Conservation (phyloP, 345 rosid species). For the Clarkia xantiana region DNA sequence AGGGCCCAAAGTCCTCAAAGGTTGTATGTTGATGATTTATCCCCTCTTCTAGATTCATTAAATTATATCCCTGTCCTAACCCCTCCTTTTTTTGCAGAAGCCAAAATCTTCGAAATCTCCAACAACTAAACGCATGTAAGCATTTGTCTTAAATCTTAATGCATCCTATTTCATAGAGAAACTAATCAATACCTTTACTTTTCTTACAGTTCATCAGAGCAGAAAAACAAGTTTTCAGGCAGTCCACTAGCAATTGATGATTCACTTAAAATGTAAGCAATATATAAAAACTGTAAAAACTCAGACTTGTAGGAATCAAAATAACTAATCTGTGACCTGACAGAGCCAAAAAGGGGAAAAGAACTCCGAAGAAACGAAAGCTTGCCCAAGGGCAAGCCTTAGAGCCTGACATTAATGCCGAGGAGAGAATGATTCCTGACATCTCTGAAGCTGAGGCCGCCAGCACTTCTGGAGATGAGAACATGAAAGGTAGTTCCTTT, state of each 20-base stretch:
- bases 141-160: background rate
- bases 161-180: no score
- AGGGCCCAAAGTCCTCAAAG: conserved; percentile 47
- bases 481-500: conserved; percentile 20
- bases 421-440: conserved; percentile 31
- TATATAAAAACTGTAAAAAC: background rate
- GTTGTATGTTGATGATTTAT: conserved; percentile 11
- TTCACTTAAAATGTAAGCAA: conserved; percentile 41
- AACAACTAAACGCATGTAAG: conserved; percentile 38
- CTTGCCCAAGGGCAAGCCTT: conserved; percentile 20
- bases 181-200: no score
- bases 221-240: conserved; percentile 27
- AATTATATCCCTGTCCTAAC: conserved; percentile 5
- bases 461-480: conserved; percentile 12
- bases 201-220: conserved; percentile 34
- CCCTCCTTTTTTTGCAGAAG: conserved; percentile 32
- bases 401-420: conserved; percentile 20
- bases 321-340: conserved; percentile 3
- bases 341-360: conserved; percentile 52
- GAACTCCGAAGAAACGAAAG: conserved; percentile 64
- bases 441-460: conserved; percentile 25
- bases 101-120: conserved; percentile 27
- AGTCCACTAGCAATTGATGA: conserved; percentile 26
- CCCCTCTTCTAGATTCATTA: background rate
- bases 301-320: conserved; percentile 5